A percentile compares a stretch with the other conserved stretches of the same genome.
phyloP scores from a whole-genome alignment of 345 rosid species.

The Brassica incana region DNA sequence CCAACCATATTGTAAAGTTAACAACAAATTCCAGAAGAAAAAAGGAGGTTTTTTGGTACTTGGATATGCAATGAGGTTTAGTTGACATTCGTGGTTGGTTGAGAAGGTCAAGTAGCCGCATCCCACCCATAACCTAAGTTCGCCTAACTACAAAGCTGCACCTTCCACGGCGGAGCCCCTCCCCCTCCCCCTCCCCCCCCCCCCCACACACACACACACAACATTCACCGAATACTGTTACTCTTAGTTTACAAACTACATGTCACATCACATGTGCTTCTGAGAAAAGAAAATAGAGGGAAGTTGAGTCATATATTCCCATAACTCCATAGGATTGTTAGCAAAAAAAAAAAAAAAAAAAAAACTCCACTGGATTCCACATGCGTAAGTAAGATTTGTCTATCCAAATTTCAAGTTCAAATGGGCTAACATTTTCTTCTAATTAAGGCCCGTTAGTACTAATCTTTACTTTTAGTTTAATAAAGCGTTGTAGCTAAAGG shows the following conservation, averaged over 20 bases:
- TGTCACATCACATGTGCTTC: not conserved
- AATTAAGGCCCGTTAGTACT: not conserved
- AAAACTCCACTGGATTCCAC: not conserved
- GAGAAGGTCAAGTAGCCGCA: slow-evolving; percentile 22
- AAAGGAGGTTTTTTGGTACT: not conserved
- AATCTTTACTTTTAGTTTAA: not conserved
- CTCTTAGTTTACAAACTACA: not conserved
- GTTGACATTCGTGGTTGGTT: slow-evolving; percentile 28
- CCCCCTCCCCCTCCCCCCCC: no score
- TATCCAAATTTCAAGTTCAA: not conserved
- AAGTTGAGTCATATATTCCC: no score
- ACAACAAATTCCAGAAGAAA: not conserved
- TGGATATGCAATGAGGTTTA: slow-evolving; percentile 11
- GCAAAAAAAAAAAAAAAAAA: no score
- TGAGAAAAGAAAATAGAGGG: no score
- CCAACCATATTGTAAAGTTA: not conserved
- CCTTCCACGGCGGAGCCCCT: slow-evolving; percentile 19
- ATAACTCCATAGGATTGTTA: no score
- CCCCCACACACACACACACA: no score
- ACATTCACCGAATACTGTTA: no score
- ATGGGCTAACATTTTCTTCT: not conserved
- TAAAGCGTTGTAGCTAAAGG: not conserved
- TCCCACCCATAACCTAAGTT: slow-evolving; percentile 5
- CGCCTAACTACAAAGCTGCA: slow-evolving; percentile 8
- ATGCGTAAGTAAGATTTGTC: not conserved